Evolutionary conservation across 2,329 filamentous ascomycete genomes (phyloP), one percentile per base, ranked within the genome.

Genomic region (Verticillium klebahnii): DNA sequence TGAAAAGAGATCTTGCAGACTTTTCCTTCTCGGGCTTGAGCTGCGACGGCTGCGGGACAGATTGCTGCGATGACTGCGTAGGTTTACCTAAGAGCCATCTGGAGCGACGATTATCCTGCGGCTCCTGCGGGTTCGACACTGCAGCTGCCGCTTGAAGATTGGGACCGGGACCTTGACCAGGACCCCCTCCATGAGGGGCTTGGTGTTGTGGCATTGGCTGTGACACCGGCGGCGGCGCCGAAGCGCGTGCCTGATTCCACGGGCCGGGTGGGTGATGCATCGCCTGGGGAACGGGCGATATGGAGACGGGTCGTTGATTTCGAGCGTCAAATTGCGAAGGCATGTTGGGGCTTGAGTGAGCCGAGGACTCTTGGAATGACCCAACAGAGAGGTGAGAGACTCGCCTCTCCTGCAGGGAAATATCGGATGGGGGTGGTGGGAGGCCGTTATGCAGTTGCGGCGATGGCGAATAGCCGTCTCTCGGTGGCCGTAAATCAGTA

Each of bases 1-100:
- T 63, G 39, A 70, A 62, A 7, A 72, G 58, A 7, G 67, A 66
- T 54, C 69, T 68, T 36, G 65, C 59, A 7, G 67, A 60, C 57
- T 69, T 70, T 17, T 67, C 62, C 57, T 69, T 69, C 15, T 66
- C 31, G 19, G 32, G 64, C 5, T 61, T 54, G 25, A 63, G 61
- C 23, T 66, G 61, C 17, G 66, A 57, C 34, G 29, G 29, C 5
- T 66, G 17, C 58, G 19, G 14, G 9, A 56, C 39, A 32, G 45
- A 23, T n/a, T 54, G 58, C 32, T 59, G 58, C 31, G 37, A 19
- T 14, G 29, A 29, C 29, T 29, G 29, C 29, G 29, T 29, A 6
- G n/a, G n/a, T 19, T 59, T 45, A 60, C 39, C 54, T n/a, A 31
- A 19, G 25, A 56, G 54, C 54, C 54, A 52, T 52, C 54, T 34